Conservation (phyloP, 768 basidiomycete genomes). For the Saitozyma sp. region DNA sequence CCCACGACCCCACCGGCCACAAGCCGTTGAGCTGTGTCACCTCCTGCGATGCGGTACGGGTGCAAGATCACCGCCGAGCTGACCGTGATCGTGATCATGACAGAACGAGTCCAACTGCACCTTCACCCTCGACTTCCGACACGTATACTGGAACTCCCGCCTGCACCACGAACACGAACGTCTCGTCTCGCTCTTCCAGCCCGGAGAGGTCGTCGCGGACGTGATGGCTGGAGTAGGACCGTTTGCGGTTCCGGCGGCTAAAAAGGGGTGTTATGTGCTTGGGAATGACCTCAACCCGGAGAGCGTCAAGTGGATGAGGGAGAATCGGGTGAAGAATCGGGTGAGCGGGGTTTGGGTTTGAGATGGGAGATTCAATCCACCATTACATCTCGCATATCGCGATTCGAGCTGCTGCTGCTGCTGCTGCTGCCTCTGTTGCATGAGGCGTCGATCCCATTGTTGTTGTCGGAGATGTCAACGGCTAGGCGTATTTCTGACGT, state of each 20-base stretch:
- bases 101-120: constrained; percentile 81
- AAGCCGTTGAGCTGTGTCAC: constrained; percentile 1
- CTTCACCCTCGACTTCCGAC: constrained; percentile 90
- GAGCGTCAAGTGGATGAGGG: constrained; percentile 71
- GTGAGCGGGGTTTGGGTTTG: constrained; percentile 55
- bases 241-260: constrained; percentile 89
- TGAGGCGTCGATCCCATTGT: too few relatives aligned
- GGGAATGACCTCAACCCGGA: constrained; percentile 94
- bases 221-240: constrained; percentile 98
- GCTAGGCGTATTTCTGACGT: too few relatives aligned
- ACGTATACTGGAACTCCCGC: constrained; percentile 98
- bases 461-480: too few relatives aligned
- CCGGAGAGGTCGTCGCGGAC: constrained; percentile 74
- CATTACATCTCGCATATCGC: too few relatives aligned
- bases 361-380: too few relatives aligned
- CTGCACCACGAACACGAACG: constrained; percentile 88
- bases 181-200: constrained; percentile 70
- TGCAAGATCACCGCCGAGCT: not conserved
- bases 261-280: constrained; percentile 82
- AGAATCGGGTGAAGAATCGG: constrained; percentile 74
- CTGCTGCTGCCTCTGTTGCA: too few relatives aligned
- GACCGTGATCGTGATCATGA: not conserved
- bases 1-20: not conserved
- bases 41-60: not conserved
- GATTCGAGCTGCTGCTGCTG: too few relatives aligned